Conservation (phyloP, 768 basidiomycete genomes). For the Brasilioporus rufonigricans region DNA sequence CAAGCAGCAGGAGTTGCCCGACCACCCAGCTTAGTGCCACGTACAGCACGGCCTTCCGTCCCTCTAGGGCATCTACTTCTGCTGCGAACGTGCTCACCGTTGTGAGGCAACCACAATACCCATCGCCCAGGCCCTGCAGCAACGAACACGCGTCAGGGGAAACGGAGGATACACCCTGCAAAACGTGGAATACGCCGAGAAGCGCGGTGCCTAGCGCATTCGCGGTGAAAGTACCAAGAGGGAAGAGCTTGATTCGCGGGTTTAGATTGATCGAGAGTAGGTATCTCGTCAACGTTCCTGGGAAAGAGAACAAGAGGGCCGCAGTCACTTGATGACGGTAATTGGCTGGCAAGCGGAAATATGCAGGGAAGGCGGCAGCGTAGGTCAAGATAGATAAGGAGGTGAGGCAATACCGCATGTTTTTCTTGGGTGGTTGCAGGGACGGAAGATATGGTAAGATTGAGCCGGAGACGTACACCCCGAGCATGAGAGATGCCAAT, state of each 20-base stretch:
- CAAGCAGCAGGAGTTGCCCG: constrained; percentile 67
- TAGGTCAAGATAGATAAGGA: constrained; percentile 63
- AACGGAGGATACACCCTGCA: constrained; percentile 51
- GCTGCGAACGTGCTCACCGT: constrained; percentile 93
- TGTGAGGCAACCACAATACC: constrained; percentile 93
- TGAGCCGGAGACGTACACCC: constrained; percentile 55
- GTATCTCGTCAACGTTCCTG: constrained; percentile 85
- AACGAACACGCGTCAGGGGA: constrained; percentile 63
- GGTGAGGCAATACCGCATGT: constrained; percentile 50
- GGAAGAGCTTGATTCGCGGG: constrained; percentile 54
- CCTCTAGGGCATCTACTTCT: constrained; percentile 61
- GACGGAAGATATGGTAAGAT: constrained; percentile 41
- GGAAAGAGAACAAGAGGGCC: constrained; percentile 85
- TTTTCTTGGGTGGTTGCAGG: constrained; percentile 40
- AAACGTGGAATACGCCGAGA: constrained; percentile 66
- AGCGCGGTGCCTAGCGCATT: constrained; percentile 83
- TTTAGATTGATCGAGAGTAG: constrained; percentile 74
- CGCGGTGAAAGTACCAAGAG: constrained; percentile 76
- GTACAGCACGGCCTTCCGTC: constrained; percentile 66
- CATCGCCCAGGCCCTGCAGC: constrained; percentile 81
- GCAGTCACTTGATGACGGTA: constrained; percentile 83
- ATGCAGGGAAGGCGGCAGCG: constrained; percentile 71
- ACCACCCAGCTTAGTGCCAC: constrained; percentile 61
- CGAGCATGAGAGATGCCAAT: constrained; percentile 74
- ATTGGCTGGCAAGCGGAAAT: constrained; percentile 64